Evolutionary conservation across 257 asterid species (phyloP).

Genomic region (Nicotiana benthamiana): DNA sequence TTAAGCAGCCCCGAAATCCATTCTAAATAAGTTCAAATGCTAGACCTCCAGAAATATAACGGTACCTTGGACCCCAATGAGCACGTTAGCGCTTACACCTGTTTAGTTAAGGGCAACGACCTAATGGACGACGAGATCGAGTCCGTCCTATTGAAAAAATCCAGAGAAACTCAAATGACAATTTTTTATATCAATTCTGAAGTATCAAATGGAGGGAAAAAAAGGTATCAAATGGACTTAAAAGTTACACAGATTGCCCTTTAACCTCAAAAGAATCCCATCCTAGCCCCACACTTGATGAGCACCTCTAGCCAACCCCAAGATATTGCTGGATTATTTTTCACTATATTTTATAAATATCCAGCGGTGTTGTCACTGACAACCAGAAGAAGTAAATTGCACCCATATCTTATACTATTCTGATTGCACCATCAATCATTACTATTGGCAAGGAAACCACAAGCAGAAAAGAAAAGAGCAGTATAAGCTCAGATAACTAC

Average conservation of each 20-base stretch:
- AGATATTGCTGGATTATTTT: not conserved
- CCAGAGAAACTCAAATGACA: too few relatives aligned
- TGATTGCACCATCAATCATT: not conserved
- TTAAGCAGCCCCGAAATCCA: too few relatives aligned
- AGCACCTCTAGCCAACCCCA: not conserved
- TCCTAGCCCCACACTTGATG: not conserved
- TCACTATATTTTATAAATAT: not conserved
- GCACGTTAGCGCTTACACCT: too few relatives aligned
- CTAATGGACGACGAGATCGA: too few relatives aligned
- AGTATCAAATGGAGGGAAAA: not conserved
- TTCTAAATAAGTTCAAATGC: too few relatives aligned
- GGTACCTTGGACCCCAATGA: too few relatives aligned
- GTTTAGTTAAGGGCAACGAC: too few relatives aligned
- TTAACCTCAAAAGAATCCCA: not conserved
- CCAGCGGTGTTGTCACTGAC: not conserved
- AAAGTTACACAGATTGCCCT: not conserved
- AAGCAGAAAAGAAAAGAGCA: not conserved
- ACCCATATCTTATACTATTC: not conserved
- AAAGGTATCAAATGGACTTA: not conserved
- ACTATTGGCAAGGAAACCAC: not conserved
- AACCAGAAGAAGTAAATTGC: not conserved
- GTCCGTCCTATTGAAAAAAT: too few relatives aligned
- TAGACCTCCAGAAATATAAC: too few relatives aligned
- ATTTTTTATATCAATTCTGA: too few relatives aligned
- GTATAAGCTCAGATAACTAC: not conserved